Conservation (phyloP, 345 rosid genomes). For the Lepidium africanum region DNA sequence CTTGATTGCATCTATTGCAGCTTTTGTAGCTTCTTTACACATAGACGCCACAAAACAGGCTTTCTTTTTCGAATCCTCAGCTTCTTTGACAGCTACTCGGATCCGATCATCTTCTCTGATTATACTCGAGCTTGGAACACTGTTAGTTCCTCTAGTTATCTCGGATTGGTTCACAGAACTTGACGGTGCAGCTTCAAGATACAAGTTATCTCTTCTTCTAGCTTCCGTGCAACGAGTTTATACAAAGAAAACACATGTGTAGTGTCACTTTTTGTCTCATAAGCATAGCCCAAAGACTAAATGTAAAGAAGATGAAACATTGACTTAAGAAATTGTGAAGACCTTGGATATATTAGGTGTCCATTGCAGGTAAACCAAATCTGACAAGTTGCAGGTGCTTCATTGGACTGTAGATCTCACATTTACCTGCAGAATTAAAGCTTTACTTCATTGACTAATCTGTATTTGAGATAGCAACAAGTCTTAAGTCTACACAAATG, state of each 20-base stretch:
- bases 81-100: too few species aligned
- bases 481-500: not conserved
- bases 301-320: too few species aligned
- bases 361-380: conserved; percentile 72
- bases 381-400: conserved; percentile 58
- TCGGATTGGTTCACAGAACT: too few species aligned
- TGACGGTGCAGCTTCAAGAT: too few species aligned
- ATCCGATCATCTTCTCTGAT: too few species aligned
- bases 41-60: too few species aligned
- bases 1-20: conserved; percentile 46
- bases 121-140: too few species aligned
- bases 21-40: conserved; percentile 26
- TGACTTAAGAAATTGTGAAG: too few species aligned
- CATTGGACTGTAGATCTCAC: conserved; percentile 44
- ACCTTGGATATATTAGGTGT: conserved; percentile 46
- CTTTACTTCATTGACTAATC: not conserved
- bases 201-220: too few species aligned
- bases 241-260: not conserved
- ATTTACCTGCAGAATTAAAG: conserved; percentile 45
- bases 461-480: not conserved
- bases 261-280: not conserved
- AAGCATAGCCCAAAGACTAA: not conserved
- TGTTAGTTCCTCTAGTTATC: too few species aligned
- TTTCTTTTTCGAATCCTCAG: too few species aligned
- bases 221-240: conserved; percentile 1